These are phyloP conservation scores for Schoenoplectus triqueter DNA, from an alignment of 202 grass and related monocot genomes.

Conservation along the genomic window DNA sequence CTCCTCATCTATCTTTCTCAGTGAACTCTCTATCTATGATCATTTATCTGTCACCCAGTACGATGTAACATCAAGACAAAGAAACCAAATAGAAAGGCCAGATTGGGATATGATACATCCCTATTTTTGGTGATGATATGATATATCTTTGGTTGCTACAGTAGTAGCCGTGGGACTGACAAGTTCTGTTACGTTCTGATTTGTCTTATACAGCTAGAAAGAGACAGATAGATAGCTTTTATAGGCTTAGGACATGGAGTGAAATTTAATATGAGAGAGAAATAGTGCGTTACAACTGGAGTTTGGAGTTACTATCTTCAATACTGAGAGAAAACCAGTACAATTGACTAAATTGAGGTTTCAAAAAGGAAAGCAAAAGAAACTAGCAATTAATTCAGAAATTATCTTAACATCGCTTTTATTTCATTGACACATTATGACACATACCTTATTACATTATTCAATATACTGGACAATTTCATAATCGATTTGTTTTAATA, in stretches of 20 bases:
- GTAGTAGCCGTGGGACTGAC: neutral
- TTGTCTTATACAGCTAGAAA: neutral
- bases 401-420: neutral
- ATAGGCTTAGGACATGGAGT: neutral
- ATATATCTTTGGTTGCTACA: conserved; percentile 22
- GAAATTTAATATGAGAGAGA: conserved; percentile 30
- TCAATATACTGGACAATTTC: neutral
- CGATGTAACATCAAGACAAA: neutral
- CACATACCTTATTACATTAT: no score
- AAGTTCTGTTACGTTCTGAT: conserved; percentile 10
- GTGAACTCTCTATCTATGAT: neutral
- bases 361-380: neutral
- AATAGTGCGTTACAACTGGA: conserved; percentile 26
- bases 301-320: neutral
- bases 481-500: neutral
- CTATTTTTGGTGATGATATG: neutral
- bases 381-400: neutral
- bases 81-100: neutral
- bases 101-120: neutral
- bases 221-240: neutral
- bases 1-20: conserved; percentile 18
- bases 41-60: neutral
- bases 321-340: neutral
- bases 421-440: no score
- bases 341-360: neutral